Base-by-base conservation (phyloP, 148 eudicot species). In the Rhododendron ferrugineum region DNA sequence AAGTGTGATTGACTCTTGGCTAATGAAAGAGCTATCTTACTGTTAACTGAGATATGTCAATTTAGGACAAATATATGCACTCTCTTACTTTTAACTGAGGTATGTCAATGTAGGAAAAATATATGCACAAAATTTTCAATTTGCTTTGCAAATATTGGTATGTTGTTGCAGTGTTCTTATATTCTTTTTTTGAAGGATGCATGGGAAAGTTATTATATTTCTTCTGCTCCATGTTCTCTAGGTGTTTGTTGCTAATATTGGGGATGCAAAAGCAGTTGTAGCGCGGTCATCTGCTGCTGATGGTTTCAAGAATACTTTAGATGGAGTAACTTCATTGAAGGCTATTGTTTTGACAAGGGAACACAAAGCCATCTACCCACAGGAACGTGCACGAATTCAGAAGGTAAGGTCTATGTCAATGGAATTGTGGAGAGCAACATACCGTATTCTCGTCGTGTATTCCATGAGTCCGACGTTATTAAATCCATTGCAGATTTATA, bases 231-330 rank as follows among this genome's bases (percentile, higher is more conserved):
- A 22, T 86, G 72, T 87, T 36, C 15, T 74, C 14, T 72, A 95
- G 98, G 96, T 95, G 82, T 95, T 95, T 90, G 94, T 94, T 73
- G 97, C 98, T 82, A 95, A 95, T 85, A 90, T 95, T 91, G 98
- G 98, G 75, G 98, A 95, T 91, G 98, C 98, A 85, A 95, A 94
- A 88, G 98, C 98, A 58, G 94, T 95, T 86, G 92, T 94, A 78
- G 98, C 94, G 28, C 88, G 98, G 58, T 90, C 94, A 84, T 79
- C 87, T 70, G 60, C 83, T 40, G 84, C 86, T 54, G 92, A 89
- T 72, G 90, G 85, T 84, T 83, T 78, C 26, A 82, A 84, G 84
- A 90, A 89, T 88, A 42, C 49, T 75, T 87, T 88, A 68, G 87
- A 78, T 81, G 84, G 64, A 87, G 84, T 46, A 75, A 89, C 82